Base-by-base conservation (phyloP, 2,329 filamentous ascomycete species). In the Chaetomium globosum region DNA sequence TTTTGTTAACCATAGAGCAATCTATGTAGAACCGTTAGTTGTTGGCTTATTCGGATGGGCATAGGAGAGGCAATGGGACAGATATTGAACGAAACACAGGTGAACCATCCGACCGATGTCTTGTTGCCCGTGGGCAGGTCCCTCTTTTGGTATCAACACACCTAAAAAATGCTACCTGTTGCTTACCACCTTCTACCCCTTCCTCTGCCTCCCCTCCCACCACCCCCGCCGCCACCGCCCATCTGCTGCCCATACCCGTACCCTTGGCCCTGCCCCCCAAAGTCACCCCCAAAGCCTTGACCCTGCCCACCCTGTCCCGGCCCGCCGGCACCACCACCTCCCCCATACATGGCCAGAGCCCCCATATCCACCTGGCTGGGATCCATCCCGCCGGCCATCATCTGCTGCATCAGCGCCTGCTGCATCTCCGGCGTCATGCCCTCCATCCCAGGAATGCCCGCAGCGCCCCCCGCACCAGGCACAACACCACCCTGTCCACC, bases 331-430 rank as follows among this genome's bases (percentile, higher is more conserved):
- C 54, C 43, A 13, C 3, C 77, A 7, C 75, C 79, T 19, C 75
- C 74, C 71, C 81, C 79, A 71, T 87, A 88, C 84, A 89, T 87
- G 16, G 80, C 80, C 79, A 87, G 83, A 65, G 83, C 76, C 36
- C 78, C 79, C 46, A 85, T 83, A 67, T 89, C 87, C 85, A 89
- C 88, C 76, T 89, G 86, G 67, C 81, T 86, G 49, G 86, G 85
- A 68, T 89, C 87, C 79, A 89, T 86, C 26, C 86, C 87, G 0
- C 81, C 80, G 0, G 83, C 70, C 67, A 89, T 88, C 85, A 89
- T 88, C 75, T 89, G 86, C 75, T 89, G 86, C 85, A 89, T 87
- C 84, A 89, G 87, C 54, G 81, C 80, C 74, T 89, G 86, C 74
- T 89, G 86, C 84, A 89, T 88, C 73, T 89, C 87, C 0, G 86